Evolutionary conservation across 2,329 filamentous ascomycete genomes (phyloP).

Genomic region (Venturia aucupariae): DNA sequence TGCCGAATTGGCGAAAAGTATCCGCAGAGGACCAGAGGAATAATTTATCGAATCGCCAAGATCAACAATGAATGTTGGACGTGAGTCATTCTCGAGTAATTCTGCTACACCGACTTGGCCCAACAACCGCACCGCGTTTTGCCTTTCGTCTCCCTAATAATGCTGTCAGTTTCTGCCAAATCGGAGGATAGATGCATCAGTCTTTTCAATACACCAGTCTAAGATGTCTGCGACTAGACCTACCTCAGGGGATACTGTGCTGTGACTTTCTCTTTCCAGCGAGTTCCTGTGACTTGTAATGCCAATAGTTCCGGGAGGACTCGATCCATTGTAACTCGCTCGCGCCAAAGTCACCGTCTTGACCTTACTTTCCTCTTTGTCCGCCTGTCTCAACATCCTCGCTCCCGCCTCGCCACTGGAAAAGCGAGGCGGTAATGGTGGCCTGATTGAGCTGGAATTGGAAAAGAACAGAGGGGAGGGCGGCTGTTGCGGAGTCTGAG

Average conservation of each 20-base stretch:
- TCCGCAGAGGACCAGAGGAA: constrained; percentile 44
- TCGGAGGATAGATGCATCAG: constrained; percentile 26
- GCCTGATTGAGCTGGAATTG: constrained; percentile 33
- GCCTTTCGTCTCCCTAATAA: constrained; percentile 42
- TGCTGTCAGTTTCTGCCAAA: constrained; percentile 16
- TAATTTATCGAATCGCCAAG: constrained; percentile 49
- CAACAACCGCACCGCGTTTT: constrained; percentile 47
- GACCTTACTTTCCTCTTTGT: constrained; percentile 39
- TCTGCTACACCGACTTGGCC: constrained; percentile 60
- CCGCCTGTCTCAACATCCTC: constrained; percentile 45
- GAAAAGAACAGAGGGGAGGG: constrained; percentile 46
- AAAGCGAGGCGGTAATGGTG: constrained; percentile 44
- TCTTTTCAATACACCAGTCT: constrained; percentile 36
- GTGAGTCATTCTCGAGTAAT: constrained; percentile 64
- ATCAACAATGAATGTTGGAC: constrained; percentile 70
- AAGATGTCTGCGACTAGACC: neutral
- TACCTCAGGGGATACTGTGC: constrained; percentile 2
- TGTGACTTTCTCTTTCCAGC: neutral
- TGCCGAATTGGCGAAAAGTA: constrained; percentile 61
- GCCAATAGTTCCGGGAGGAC: constrained; percentile 28
- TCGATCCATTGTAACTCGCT: constrained; percentile 31
- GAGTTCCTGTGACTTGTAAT: constrained; percentile 3
- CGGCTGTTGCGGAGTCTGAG: constrained; percentile 23
- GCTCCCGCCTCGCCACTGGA: constrained; percentile 48
- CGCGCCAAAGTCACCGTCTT: constrained; percentile 44